Percentiles rank a stretch among this genome's conserved stretches.
Evolutionary conservation across 2,329 filamentous ascomycete genomes (phyloP).

Genomic region (Apiospora hydei): DNA sequence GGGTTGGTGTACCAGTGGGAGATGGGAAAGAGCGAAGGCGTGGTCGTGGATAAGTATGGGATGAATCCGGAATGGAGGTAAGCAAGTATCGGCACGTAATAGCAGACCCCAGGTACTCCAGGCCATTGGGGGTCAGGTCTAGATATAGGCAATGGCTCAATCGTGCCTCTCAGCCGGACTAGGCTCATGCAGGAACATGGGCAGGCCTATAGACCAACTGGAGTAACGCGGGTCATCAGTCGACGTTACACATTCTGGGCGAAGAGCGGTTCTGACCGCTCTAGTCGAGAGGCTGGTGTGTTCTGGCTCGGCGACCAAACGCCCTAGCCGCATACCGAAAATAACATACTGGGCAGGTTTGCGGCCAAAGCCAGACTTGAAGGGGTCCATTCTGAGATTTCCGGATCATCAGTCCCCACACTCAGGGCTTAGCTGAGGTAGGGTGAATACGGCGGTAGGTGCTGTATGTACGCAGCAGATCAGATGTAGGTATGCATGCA

Average conservation of each 20-base stretch:
- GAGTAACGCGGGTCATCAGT: slow-evolving; percentile 8
- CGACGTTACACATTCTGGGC: neutral
- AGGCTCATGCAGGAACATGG: slow-evolving; percentile 12
- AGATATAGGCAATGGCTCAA: neutral
- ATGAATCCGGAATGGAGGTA: neutral
- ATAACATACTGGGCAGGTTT: neutral
- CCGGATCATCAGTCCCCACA: slow-evolving; percentile 17
- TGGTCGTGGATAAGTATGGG: neutral
- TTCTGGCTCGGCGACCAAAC: slow-evolving; percentile 11
- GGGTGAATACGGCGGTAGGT: neutral
- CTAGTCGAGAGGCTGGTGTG: slow-evolving; percentile 16
- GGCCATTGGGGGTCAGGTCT: slow-evolving; percentile 14
- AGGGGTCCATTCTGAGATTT: slow-evolving; percentile 9
- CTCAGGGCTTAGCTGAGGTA: slow-evolving; percentile 17
- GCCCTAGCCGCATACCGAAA: slow-evolving; percentile 18
- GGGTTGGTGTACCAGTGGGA: neutral
- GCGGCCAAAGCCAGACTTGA: neutral
- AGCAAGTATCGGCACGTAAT: neutral
- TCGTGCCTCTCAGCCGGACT: neutral
- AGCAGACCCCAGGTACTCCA: neutral
- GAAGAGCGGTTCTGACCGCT: neutral
- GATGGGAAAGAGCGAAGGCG: neutral
- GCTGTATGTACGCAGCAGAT: neutral
- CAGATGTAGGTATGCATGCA: neutral
- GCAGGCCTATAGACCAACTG: slow-evolving; percentile 1